phyloP scores from a whole-genome alignment of 306 rosid species.

The Cicer pinnatifidum region DNA sequence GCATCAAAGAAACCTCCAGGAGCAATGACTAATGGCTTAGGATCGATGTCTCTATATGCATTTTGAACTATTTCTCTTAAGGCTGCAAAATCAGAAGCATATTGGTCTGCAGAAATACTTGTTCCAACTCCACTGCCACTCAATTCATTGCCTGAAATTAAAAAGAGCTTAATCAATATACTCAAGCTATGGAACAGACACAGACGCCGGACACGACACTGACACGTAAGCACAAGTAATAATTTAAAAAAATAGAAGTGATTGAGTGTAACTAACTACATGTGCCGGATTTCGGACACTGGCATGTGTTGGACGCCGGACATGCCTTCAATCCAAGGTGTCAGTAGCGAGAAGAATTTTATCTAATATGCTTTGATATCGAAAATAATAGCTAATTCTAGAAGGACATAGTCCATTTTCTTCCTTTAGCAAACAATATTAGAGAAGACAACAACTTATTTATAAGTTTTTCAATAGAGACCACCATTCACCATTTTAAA shows the following conservation, averaged over 20 bases:
- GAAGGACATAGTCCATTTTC: constrained; percentile 5
- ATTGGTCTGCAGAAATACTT: constrained; percentile 69
- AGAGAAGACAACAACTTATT: background rate
- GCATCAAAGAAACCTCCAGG: constrained; percentile 95
- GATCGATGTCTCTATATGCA: constrained; percentile 51
- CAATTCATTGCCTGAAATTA: constrained; percentile 76
- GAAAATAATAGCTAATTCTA: constrained; percentile 10
- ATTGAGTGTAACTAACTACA: no score
- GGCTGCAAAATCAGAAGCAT: constrained; percentile 65
- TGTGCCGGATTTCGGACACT: no score
- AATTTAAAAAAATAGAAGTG: background rate
- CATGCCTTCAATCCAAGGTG: no score
- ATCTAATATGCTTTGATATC: background rate
- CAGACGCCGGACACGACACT: no score
- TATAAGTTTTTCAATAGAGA: constrained; percentile 31
- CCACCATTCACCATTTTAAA: constrained; percentile 16
- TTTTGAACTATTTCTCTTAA: constrained; percentile 57
- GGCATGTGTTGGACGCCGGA: no score
- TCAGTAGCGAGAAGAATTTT: background rate
- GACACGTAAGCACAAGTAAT: background rate
- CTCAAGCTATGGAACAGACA: background rate
- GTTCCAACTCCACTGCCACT: constrained; percentile 87
- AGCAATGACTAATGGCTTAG: constrained; percentile 78
- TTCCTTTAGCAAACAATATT: background rate
- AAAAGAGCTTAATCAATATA: background rate